Base-by-base conservation (phyloP, 108 stramenopile genomes). In the Nitzschia inconspicua region DNA sequence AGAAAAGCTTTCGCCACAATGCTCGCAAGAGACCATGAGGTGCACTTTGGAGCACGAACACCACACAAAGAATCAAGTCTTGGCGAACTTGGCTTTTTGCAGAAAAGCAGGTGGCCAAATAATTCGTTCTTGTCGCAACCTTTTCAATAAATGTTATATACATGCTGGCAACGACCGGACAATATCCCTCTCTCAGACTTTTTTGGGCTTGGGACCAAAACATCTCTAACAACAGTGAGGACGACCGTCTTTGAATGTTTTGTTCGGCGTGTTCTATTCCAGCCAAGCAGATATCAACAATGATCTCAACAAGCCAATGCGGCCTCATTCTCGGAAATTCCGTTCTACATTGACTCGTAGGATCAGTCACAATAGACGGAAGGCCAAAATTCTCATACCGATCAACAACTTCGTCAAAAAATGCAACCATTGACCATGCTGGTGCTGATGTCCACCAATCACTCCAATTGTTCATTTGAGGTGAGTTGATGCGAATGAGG, bases 241-340 rank as follows among this genome's bases (percentile, higher is more conserved):
- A 59, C 46, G 92, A 73, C 48, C 92, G 72, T n/a, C 78, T 68
- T 57, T 90, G 92, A 41, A 93, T 88, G 39, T 72, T 71, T 43
- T 81, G 80, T 36, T 93, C 88, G 0, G 75, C 84, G 49, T 93
- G 88, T 25, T 85, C 88, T 4, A 82, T 80, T n/a, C 84, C 88
- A 20, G 76, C 42, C 19, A 93, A 55, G 60, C 88, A 89, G 20
- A 93, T 82, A 52, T 93, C 92, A 18, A 78, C 70, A 26, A 84
- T 76, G 0, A 89, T 66, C 48, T 89, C 92, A 18, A 74, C 77
- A 27, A 93, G 78, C 87, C 92, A 93, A 59, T 93, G 92, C 6
- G 85, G 83, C 43, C 61, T 75, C 73, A 89, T 58, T 41, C 35
- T 23, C 19, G 79, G 79, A 30, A 84, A 48, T 44, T 84, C 78